Evolutionary conservation across 1,284 basidiomycete species (phyloP).

Genomic region (Inonotus hispidus): DNA sequence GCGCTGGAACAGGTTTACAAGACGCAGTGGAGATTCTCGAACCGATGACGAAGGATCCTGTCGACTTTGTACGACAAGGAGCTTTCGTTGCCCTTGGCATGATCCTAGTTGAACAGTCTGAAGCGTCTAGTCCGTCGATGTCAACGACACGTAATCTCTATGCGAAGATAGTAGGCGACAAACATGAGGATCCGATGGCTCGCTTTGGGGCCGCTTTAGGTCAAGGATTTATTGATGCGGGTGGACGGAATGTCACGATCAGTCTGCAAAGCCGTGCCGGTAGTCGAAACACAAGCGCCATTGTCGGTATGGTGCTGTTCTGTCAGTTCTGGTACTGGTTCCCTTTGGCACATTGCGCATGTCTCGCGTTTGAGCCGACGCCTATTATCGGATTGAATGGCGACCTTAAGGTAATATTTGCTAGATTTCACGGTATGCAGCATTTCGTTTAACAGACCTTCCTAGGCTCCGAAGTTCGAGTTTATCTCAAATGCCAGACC

Average conservation of each 20-base stretch:
- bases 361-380: conserved; percentile 89
- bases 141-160: conserved; percentile 78
- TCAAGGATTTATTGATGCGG: conserved; percentile 94
- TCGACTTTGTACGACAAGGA: conserved; percentile 97
- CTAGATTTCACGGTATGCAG: not conserved
- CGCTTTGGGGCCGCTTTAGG: conserved; percentile 93
- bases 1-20: conserved; percentile 94
- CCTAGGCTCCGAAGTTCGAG: conserved; percentile 83
- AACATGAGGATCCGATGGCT: conserved; percentile 97
- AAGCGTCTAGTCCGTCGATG: conserved; percentile 79
- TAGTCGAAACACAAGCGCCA: conserved; percentile 84
- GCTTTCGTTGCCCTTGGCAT: conserved; percentile 92
- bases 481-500: conserved; percentile 85
- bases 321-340: conserved; percentile 99
- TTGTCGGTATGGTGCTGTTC: conserved; percentile 94
- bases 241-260: conserved; percentile 92
- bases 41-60: conserved; percentile 94
- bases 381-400: conserved; percentile 87
- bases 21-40: conserved; percentile 93
- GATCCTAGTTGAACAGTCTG: conserved; percentile 94
- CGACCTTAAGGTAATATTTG: conserved; percentile 64
- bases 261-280: conserved; percentile 88
- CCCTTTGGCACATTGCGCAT: conserved; percentile 90
- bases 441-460: not conserved
- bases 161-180: conserved; percentile 85